These are phyloP conservation scores for Penicillium sp. DNA, from an alignment of 2,329 filamentous ascomycete species.

Conservation along the genomic window DNA sequence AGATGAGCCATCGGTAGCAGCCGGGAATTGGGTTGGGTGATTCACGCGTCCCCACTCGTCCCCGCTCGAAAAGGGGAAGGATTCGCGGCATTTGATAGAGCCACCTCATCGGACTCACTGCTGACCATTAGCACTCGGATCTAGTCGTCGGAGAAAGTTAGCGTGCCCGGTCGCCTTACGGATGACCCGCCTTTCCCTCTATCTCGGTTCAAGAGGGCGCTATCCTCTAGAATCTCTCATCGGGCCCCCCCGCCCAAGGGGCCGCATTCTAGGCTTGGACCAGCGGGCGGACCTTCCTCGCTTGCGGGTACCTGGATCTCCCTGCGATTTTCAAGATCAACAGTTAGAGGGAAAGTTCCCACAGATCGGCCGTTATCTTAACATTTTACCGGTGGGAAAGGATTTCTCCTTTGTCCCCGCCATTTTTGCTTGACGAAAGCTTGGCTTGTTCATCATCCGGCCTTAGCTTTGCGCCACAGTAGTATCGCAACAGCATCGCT, in stretches of 20 bases:
- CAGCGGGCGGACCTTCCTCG: neutral
- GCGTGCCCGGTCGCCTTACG: neutral
- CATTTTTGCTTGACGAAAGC: conserved; percentile 13
- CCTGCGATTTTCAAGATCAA: neutral
- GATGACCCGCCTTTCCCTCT: neutral
- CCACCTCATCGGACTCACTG: neutral
- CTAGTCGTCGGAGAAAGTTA: conserved; percentile 4
- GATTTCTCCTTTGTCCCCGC: neutral
- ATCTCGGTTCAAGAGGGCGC: neutral
- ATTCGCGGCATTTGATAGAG: neutral
- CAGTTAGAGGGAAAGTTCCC: neutral
- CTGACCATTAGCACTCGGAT: conserved; percentile 1
- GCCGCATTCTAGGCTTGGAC: neutral
- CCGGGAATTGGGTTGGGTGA: conserved; percentile 1
- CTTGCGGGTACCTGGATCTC: neutral
- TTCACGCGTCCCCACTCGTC: neutral
- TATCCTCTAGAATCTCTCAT: neutral
- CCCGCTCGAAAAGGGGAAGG: neutral
- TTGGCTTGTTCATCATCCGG: conserved; percentile 4
- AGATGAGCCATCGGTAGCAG: neutral
- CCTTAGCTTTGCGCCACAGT: conserved; percentile 14
- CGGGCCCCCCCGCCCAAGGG: neutral
- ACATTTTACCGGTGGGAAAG: neutral
- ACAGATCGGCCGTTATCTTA: neutral
- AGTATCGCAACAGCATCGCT: conserved; percentile 9